phyloP scores from a whole-genome alignment of 2,329 filamentous ascomycete genomes.

The Chaetothyriales sp. region DNA sequence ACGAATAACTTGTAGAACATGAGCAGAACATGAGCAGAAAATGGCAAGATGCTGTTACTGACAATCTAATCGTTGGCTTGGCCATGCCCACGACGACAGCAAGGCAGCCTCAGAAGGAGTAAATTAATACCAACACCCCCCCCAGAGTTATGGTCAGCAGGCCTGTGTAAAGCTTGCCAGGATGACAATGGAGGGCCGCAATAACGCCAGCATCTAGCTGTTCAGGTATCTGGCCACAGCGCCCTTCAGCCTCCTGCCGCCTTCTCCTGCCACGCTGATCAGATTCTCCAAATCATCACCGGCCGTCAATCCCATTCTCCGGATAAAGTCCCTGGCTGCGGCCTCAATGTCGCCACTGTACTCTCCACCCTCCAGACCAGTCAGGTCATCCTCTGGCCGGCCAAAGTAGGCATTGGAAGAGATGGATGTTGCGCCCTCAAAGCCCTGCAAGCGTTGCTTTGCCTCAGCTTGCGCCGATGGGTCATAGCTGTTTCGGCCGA shows the following conservation, averaged over 20 bases:
- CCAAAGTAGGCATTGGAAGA: conserved; percentile 97
- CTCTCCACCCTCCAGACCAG: conserved; percentile 45
- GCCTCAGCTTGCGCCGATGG: conserved; percentile 67
- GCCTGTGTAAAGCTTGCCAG: too few species aligned
- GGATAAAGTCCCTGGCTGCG: conserved; percentile 91
- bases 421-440: conserved; percentile 82
- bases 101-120: neutral
- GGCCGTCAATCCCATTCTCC: conserved; percentile 87
- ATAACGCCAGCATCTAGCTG: conserved; percentile 22
- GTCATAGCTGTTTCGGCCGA: conserved; percentile 78
- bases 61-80: neutral
- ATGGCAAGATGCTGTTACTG: too few species aligned
- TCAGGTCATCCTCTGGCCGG: conserved; percentile 66
- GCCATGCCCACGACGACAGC: neutral
- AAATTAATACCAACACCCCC: neutral
- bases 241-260: conserved; percentile 65
- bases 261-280: conserved; percentile 67
- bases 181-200: neutral
- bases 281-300: conserved; percentile 92
- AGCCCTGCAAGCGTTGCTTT: conserved; percentile 72
- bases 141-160: too few species aligned
- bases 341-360: conserved; percentile 72
- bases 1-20: too few species aligned
- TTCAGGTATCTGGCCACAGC: conserved; percentile 36
- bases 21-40: too few species aligned